These are phyloP conservation scores for Rhamnella rubrinervis DNA, from an alignment of 331 rosid genomes.

Conservation along the genomic window DNA sequence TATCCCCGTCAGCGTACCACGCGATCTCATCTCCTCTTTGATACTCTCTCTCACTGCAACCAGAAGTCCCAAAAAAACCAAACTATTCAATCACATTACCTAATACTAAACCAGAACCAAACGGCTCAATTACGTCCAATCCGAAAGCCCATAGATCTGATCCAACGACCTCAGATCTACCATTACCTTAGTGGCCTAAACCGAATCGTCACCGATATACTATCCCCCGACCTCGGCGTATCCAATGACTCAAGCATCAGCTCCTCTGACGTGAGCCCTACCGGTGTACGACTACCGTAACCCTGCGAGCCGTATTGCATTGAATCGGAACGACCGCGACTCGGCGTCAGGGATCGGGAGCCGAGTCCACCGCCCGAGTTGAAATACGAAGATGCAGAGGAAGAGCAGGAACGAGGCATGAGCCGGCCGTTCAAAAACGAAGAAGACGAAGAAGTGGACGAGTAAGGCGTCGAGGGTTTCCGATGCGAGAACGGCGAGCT, in stretches of 20 bases:
- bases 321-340: constrained; percentile 67
- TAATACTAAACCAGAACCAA: constrained; percentile 25
- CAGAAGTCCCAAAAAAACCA: constrained; percentile 27
- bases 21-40: constrained; percentile 91
- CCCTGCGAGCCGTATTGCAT: constrained; percentile 44
- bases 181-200: constrained; percentile 93
- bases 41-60: constrained; percentile 94
- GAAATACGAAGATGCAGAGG: constrained; percentile 73
- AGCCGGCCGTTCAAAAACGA: constrained; percentile 65
- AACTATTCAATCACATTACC: constrained; percentile 36
- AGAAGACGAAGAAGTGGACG: constrained; percentile 76
- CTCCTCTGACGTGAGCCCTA: constrained; percentile 69
- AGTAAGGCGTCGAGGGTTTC: constrained; percentile 73
- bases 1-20: constrained; percentile 97
- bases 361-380: constrained; percentile 58
- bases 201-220: constrained; percentile 98
- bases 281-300: constrained; percentile 53
- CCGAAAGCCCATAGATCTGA: constrained; percentile 52
- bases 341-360: constrained; percentile 82
- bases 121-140: constrained; percentile 25
- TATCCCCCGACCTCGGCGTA: constrained; percentile 67
- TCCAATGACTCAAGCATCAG: constrained; percentile 62
- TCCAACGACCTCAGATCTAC: constrained; percentile 58
- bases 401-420: constrained; percentile 80
- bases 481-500: constrained; percentile 93